These are phyloP conservation scores for Tylopilus sp. DNA, from an alignment of 768 basidiomycete species.

Conservation along the genomic window DNA sequence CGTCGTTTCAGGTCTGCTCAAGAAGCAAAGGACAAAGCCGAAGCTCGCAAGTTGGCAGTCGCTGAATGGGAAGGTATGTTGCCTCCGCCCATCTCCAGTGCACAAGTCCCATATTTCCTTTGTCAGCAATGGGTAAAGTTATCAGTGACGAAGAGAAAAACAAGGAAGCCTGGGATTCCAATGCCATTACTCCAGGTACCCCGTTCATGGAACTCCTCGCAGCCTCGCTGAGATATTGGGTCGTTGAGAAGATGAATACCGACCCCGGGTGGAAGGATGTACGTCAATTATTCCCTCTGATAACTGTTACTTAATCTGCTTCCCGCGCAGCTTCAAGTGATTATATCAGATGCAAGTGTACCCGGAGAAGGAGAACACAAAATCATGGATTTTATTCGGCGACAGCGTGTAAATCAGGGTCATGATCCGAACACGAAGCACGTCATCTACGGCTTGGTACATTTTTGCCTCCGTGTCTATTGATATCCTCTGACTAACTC, in stretches of 20 bases:
- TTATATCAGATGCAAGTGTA: constrained; percentile 95
- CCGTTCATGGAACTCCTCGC: constrained; percentile 97
- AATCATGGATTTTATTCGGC: constrained; percentile 97
- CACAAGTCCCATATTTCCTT: background rate
- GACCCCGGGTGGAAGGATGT: constrained; percentile 97
- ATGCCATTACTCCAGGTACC: constrained; percentile 98
- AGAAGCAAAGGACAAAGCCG: constrained; percentile 92
- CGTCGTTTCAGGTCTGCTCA: constrained; percentile 93
- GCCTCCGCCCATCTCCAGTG: background rate
- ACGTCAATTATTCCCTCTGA: constrained; percentile 15
- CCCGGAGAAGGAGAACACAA: constrained; percentile 99
- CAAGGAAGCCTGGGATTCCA: constrained; percentile 92
- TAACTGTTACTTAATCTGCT: background rate
- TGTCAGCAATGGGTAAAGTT: constrained; percentile 86
- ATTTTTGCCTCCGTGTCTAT: constrained; percentile 21
- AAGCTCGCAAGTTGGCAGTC: constrained; percentile 78
- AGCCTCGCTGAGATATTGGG: constrained; percentile 89
- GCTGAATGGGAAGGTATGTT: constrained; percentile 77
- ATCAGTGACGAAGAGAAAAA: constrained; percentile 78
- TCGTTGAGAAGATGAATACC: constrained; percentile 89
- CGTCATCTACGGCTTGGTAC: constrained; percentile 94
- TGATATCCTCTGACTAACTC: constrained; percentile 7
- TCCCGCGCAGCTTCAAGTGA: constrained; percentile 73
- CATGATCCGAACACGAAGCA: constrained; percentile 94
- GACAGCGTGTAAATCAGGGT: constrained; percentile 82